Evolutionary conservation across 2,329 filamentous ascomycete genomes (phyloP).

Genomic region (Mycosphaerella sp.): DNA sequence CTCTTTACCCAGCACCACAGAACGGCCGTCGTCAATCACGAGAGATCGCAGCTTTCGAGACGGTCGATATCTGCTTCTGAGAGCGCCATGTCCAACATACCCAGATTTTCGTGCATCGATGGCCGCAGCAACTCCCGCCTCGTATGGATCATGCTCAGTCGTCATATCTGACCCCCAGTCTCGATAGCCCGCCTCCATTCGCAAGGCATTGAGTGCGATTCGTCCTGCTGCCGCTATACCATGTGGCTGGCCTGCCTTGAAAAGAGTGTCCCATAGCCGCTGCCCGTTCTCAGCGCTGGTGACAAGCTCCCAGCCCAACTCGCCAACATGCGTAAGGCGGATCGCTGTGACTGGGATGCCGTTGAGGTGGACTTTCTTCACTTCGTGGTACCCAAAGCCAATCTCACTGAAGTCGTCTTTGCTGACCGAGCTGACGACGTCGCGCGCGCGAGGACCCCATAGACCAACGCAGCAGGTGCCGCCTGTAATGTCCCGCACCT

Average conservation of each 20-base stretch:
- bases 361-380: conserved; percentile 46
- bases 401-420: conserved; percentile 43
- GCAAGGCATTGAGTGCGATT: conserved; percentile 52
- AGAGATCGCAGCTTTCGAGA: conserved; percentile 44
- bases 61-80: conserved; percentile 38
- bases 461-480: conserved; percentile 57
- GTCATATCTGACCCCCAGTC: conserved; percentile 55
- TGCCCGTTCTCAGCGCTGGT: conserved; percentile 54
- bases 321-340: conserved; percentile 56
- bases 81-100: conserved; percentile 49
- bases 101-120: conserved; percentile 44
- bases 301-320: conserved; percentile 58
- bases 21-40: conserved; percentile 51
- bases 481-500: conserved; percentile 55
- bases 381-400: conserved; percentile 47
- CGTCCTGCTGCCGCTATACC: conserved; percentile 56
- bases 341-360: conserved; percentile 54
- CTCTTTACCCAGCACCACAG: conserved; percentile 57
- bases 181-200: conserved; percentile 56
- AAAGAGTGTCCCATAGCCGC: conserved; percentile 54
- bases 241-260: conserved; percentile 48
- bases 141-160: conserved; percentile 55
- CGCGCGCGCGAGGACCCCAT: conserved; percentile 53
- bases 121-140: conserved; percentile 51
- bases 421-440: conserved; percentile 46